A percentile compares a stretch with the other conserved stretches of the same genome.
Evolutionary conservation across 352 stramenopile species (phyloP).

Genomic region (Pythium plurisporium): DNA sequence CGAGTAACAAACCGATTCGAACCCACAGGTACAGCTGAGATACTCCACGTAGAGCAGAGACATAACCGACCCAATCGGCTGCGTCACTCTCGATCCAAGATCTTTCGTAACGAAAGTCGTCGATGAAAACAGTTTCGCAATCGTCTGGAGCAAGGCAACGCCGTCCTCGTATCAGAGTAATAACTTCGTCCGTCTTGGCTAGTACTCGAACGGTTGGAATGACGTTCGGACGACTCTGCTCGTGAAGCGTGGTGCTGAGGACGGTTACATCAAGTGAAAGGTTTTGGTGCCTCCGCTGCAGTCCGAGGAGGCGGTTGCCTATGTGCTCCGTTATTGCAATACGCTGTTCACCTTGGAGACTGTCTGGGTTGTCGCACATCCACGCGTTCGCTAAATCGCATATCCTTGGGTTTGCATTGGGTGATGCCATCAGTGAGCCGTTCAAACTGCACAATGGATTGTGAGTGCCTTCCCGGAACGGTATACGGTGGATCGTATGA

Average conservation of each 20-base stretch:
- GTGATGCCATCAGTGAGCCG: neutral
- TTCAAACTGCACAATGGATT: neutral
- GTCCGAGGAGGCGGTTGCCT: neutral
- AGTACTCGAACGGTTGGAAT: neutral
- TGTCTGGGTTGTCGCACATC: conserved; percentile 3
- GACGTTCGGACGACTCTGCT: neutral
- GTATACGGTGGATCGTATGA: neutral
- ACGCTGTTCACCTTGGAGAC: neutral
- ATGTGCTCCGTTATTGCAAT: conserved; percentile 12
- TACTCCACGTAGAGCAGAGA: conserved; percentile 23
- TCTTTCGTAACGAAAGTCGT: conserved; percentile 48
- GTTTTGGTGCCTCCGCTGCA: neutral
- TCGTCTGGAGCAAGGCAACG: neutral
- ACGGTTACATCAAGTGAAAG: conserved; percentile 9
- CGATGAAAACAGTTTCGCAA: conserved; percentile 13
- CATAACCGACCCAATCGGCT: conserved; percentile 25
- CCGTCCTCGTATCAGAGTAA: conserved; percentile 4
- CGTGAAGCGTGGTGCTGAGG: too few relatives aligned
- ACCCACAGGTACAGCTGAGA: conserved; percentile 49
- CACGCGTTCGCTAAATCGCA: neutral
- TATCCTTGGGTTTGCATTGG: neutral
- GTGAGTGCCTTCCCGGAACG: neutral
- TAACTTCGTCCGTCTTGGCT: conserved; percentile 4
- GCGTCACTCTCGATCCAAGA: conserved; percentile 30
- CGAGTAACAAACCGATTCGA: conserved; percentile 25